Evolutionary conservation across 1,284 basidiomycete genomes (phyloP).

Genomic region (Pseudomicrostroma phylloplanum): DNA sequence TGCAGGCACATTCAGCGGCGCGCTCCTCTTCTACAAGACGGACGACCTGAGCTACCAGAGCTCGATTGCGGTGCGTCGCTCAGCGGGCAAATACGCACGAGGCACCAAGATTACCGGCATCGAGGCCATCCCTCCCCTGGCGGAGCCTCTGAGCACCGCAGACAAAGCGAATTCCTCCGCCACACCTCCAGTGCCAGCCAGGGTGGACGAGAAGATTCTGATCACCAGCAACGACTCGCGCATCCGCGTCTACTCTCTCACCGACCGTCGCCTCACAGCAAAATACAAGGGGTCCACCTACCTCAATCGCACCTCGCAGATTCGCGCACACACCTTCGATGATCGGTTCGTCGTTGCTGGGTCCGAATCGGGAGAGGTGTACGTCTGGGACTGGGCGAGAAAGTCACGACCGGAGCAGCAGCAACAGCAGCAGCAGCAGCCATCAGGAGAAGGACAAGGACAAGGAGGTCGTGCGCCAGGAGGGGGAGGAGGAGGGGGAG

Average conservation of each 20-base stretch:
- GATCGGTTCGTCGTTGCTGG: conserved; percentile 48
- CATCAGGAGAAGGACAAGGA: too few relatives aligned
- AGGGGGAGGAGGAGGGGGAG: not conserved
- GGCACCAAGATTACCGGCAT: conserved; percentile 52
- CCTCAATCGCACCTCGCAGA: conserved; percentile 43
- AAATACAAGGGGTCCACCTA: conserved; percentile 34
- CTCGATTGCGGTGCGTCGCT: conserved; percentile 42
- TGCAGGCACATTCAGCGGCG: conserved; percentile 49
- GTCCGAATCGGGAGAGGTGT: conserved; percentile 22
- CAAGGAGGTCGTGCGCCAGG: conserved; percentile 11
- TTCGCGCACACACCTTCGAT: conserved; percentile 46
- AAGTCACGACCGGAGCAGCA: conserved; percentile 13
- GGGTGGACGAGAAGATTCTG: conserved; percentile 40
- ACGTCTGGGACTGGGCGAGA: conserved; percentile 37
- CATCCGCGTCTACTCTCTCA: conserved; percentile 48
- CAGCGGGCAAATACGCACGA: conserved; percentile 45
- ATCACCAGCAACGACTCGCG: conserved; percentile 52
- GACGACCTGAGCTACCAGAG: conserved; percentile 38
- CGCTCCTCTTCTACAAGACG: conserved; percentile 43
- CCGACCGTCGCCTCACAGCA: conserved; percentile 28
- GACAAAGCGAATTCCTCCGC: conserved; percentile 6
- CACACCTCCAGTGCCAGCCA: not conserved
- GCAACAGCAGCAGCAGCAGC: not conserved
- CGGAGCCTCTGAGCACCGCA: not conserved
- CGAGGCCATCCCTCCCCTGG: conserved; percentile 27